Conservation (phyloP, 2,329 filamentous ascomycete genomes). For the Beauveria pseudobassiana region DNA sequence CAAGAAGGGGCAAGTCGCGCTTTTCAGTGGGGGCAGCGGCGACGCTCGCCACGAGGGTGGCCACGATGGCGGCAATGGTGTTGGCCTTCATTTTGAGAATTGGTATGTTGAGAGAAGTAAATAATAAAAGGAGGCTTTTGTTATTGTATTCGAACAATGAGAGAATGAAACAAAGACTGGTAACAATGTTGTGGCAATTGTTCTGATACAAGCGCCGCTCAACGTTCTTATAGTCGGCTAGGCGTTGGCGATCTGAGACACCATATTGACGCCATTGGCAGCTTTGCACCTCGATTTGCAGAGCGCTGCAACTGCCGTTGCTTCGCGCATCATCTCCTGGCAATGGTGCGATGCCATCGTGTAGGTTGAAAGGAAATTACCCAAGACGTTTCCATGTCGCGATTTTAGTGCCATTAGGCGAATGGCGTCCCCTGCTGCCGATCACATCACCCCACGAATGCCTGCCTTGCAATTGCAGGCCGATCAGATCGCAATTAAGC, state of each 20-base stretch:
- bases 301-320: neutral
- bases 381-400: slow-evolving; percentile 4
- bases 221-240: neutral
- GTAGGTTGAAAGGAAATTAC: neutral
- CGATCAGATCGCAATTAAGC: neutral
- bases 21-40: slow-evolving; percentile 3
- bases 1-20: slow-evolving; percentile 8
- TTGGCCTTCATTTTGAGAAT: slow-evolving; percentile 3
- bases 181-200: neutral
- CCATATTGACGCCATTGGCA: slow-evolving; percentile 6
- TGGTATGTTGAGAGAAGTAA: neutral
- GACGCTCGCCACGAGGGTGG: neutral
- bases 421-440: neutral
- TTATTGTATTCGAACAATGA: neutral
- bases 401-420: slow-evolving; percentile 7
- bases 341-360: neutral
- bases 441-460: neutral
- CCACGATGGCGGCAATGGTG: slow-evolving; percentile 1
- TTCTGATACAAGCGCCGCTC: neutral
- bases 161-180: neutral
- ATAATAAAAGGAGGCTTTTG: too few species aligned
- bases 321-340: neutral
- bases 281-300: neutral
- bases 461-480: neutral
- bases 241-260: slow-evolving; percentile 8